Evolutionary conservation across 257 asterid genomes (phyloP).

Genomic region (Coffea canephora): DNA sequence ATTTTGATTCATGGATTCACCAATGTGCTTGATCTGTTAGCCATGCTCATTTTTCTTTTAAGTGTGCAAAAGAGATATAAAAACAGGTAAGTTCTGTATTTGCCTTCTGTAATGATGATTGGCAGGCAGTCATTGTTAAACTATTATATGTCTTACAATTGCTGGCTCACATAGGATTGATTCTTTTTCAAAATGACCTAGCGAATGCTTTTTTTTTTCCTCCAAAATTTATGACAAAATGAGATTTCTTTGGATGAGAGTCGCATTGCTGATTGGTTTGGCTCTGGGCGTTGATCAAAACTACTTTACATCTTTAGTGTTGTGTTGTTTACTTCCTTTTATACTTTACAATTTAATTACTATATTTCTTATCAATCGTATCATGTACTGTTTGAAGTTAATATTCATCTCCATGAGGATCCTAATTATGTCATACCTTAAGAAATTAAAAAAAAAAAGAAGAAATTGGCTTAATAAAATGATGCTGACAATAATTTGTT

Average conservation of each 20-base stretch:
- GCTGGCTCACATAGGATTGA: not conserved
- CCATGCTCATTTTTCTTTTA: not conserved
- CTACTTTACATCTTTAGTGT: not conserved
- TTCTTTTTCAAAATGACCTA: not conserved
- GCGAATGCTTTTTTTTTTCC: not conserved
- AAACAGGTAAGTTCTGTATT: not conserved
- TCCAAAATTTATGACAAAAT: not conserved
- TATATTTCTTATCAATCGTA: not conserved
- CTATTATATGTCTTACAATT: not conserved
- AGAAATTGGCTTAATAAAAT: no score
- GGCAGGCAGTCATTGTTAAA: not conserved
- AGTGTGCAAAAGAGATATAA: not conserved
- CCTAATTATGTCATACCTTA: not conserved
- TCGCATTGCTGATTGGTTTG: not conserved
- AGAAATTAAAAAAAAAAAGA: not conserved
- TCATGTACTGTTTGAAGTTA: not conserved
- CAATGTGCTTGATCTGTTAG: not conserved
- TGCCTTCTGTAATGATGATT: not conserved
- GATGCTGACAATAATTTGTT: not conserved
- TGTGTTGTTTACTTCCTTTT: not conserved
- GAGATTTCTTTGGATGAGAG: constrained; percentile 2
- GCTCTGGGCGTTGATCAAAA: not conserved
- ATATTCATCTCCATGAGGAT: not conserved
- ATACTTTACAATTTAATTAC: not conserved
- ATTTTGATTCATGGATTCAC: not conserved